Evolutionary conservation across 495 filamentous ascomycete species (phyloP).

Genomic region (Daldinia vernicosa): DNA sequence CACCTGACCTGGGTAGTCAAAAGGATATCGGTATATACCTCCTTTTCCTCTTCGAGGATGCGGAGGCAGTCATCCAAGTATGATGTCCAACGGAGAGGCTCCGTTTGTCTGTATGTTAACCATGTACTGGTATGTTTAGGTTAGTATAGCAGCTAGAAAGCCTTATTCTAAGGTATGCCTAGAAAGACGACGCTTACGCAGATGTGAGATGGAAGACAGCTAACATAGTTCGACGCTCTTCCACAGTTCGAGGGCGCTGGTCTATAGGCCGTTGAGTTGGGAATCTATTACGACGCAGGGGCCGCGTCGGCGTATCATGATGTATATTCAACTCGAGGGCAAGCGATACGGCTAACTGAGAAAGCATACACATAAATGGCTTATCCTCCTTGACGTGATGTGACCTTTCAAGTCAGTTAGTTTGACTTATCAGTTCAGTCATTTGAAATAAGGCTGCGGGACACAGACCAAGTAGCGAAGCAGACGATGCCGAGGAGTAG

Average conservation of each 20-base stretch:
- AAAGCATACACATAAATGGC: constrained; percentile 37
- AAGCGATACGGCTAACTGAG: constrained; percentile 34
- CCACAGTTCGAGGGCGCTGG: constrained; percentile 29
- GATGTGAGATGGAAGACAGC: constrained; percentile 53
- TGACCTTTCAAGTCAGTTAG: constrained; percentile 27
- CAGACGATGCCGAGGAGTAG: constrained; percentile 34
- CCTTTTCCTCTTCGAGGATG: constrained; percentile 52
- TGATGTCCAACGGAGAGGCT: constrained; percentile 60
- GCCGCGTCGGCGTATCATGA: constrained; percentile 12
- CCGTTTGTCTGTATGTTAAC: constrained; percentile 49
- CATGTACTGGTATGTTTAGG: constrained; percentile 18
- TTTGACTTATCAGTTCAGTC: not conserved
- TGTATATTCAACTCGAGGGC: constrained; percentile 37
- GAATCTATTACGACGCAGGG: constrained; percentile 22
- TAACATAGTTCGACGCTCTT: constrained; percentile 35
- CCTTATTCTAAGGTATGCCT: not conserved
- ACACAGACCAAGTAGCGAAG: constrained; percentile 34
- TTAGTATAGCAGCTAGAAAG: not conserved
- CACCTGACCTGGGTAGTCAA: constrained; percentile 57
- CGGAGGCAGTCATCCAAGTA: constrained; percentile 62
- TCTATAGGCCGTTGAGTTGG: constrained; percentile 4
- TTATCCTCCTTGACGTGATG: constrained; percentile 39
- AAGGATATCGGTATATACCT: constrained; percentile 55
- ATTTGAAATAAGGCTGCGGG: not conserved
- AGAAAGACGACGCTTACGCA: constrained; percentile 41